Evolutionary conservation across 371 early-diverging fungal genomes (phyloP), one percentile per base, ranked within the genome.

Genomic region (Basidiobolus meristosporus): DNA sequence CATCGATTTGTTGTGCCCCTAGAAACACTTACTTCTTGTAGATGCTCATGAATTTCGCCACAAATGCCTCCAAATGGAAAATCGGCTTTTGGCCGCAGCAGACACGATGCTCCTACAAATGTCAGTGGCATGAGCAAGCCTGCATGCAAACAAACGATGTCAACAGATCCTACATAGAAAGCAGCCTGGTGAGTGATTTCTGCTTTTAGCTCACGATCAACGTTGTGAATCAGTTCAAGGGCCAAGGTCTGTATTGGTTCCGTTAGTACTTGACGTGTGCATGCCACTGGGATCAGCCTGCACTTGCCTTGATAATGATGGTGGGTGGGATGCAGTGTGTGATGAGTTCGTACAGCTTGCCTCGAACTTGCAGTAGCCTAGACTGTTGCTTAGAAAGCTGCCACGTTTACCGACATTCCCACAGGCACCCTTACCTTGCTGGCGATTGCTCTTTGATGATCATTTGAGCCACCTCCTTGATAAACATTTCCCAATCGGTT

Each of bases 41-140:
- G 7, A 37, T 38, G 21, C 38, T 38, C 92, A 95, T 92, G 28
- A 84, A 68, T 46, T 71, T 70, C 26, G 89, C 88, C 11, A 84
- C 82, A 64, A 92, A 99, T 1, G 96, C 95, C 58, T 99, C 99
- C 21, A 99, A 57, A 59, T 99, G 98, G 48, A 96, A 87, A 14
- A 99, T 90, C 0, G 82, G 67, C 63, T 98, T 99, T 34, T 63
- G 73, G 0, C 99, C 99, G 11, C 64, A 46, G 22, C 70, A 66
- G 47, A 98, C 50, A 30, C 89, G 79, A 44, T 90, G 83, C 46
- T 91, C 89, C 78, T 88, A 59, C 23, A 41, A 3, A 17, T 19
- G 20, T 19, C n/a, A 20, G n/a, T n/a, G n/a, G n/a, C n/a, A n/a
- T n/a, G n/a, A n/a, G n/a, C n/a, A n/a, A n/a, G n/a, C n/a, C n/a